Conservation (phyloP, 768 basidiomycete species). For the Boletus rufocinnamomeus region DNA sequence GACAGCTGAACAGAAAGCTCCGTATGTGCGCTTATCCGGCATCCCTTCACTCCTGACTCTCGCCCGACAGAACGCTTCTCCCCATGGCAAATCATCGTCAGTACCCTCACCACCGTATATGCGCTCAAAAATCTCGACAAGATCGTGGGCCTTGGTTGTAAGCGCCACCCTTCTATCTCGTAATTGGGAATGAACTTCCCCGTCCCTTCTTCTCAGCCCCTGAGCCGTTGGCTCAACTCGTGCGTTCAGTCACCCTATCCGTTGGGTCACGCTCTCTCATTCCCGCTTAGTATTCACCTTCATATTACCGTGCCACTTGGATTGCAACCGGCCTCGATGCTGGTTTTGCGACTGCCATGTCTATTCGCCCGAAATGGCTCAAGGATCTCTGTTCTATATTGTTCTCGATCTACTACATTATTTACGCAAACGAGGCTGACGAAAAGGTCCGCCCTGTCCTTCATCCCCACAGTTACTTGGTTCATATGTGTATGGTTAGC, state of each 20-base stretch:
- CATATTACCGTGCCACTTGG: slow-evolving; percentile 97
- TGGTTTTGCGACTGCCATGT: slow-evolving; percentile 95
- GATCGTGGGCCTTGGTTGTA: slow-evolving; percentile 79
- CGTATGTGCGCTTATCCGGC: slow-evolving; percentile 43
- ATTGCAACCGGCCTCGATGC: slow-evolving; percentile 93
- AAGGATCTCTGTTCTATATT: slow-evolving; percentile 83
- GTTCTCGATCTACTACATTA: slow-evolving; percentile 88
- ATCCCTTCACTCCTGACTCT: neutral
- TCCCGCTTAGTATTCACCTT: slow-evolving; percentile 72
- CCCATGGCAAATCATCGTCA: slow-evolving; percentile 94
- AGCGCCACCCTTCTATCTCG: neutral
- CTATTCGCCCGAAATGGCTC: slow-evolving; percentile 88
- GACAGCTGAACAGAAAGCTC: slow-evolving; percentile 56
- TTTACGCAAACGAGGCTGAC: slow-evolving; percentile 88
- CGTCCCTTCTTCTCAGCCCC: slow-evolving; percentile 57
- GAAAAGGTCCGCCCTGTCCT: slow-evolving; percentile 74
- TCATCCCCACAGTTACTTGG: neutral
- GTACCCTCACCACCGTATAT: slow-evolving; percentile 83
- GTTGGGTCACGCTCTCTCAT: slow-evolving; percentile 10
- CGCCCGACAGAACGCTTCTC: slow-evolving; percentile 67
- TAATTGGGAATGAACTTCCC: neutral
- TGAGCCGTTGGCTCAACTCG: slow-evolving; percentile 87
- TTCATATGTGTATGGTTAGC: slow-evolving; percentile 44
- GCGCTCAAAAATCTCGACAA: slow-evolving; percentile 83
- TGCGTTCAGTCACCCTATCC: slow-evolving; percentile 39